Conservation (phyloP, 495 filamentous ascomycete species). For the Aspergillus bridgeri region DNA sequence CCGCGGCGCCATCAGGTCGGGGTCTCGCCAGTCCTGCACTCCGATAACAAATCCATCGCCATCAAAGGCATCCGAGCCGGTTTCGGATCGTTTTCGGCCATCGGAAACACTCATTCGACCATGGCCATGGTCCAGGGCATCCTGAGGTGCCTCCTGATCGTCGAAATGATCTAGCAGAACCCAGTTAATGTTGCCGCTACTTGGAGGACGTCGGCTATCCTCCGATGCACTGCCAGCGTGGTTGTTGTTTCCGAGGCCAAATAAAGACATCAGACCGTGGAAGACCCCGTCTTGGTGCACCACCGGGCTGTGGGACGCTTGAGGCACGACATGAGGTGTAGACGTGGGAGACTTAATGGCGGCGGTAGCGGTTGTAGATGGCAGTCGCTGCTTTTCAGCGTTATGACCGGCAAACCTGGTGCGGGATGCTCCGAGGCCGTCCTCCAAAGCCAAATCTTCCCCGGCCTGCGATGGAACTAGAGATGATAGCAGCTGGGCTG, state of each 20-base stretch:
- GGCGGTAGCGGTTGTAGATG: constrained; percentile 23
- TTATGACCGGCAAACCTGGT: constrained; percentile 22
- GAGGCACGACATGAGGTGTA: constrained; percentile 21
- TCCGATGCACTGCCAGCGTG: constrained; percentile 24
- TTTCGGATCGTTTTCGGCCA: constrained; percentile 20
- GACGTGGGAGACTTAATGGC: constrained; percentile 25
- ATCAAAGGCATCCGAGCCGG: constrained; percentile 24
- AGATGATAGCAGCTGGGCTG: constrained; percentile 88
- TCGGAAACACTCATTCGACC: constrained; percentile 2
- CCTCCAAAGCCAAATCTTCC: constrained; percentile 52
- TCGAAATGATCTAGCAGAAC: constrained; percentile 65
- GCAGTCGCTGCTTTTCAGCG: constrained; percentile 20
- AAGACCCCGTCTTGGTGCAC: constrained; percentile 51
- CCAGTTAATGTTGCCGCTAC: constrained; percentile 80
- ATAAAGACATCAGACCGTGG: constrained; percentile 48
- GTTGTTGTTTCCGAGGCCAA: constrained; percentile 46
- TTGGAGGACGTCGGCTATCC: constrained; percentile 70
- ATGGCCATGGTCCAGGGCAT: constrained; percentile 5
- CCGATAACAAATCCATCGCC: constrained; percentile 84
- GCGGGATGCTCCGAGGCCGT: constrained; percentile 28
- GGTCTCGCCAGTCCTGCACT: constrained; percentile 89
- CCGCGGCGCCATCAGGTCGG: constrained; percentile 60
- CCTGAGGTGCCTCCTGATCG: constrained; percentile 43
- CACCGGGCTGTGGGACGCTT: constrained; percentile 13
- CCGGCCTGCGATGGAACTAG: constrained; percentile 70